Evolutionary conservation across 495 filamentous ascomycete genomes (phyloP), one percentile per base, ranked within the genome.

Genomic region (Hypoxylon intermedium): DNA sequence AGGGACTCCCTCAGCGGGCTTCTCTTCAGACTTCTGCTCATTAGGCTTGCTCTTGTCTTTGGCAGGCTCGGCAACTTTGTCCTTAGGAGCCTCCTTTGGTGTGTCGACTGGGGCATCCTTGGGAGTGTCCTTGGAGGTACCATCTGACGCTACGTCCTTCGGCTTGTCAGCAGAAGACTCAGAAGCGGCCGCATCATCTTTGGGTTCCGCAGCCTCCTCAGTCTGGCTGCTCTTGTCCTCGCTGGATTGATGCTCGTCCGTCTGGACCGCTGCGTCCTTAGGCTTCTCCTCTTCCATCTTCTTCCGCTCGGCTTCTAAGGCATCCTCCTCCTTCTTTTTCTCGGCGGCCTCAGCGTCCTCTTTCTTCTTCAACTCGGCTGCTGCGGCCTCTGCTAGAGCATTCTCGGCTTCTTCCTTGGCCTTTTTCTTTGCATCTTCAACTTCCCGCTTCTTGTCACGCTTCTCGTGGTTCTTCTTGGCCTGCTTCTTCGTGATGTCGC

Each of bases 401-500:
- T 63, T 49, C 54, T 59, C 58, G 23, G 68, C 63, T 57, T 74
- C 75, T 55, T 58, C 56, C 68, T 79, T 71, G 48, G 72, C 73
- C 68, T 77, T 76, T 58, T 65, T 75, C 68, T 75, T 75, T 74
- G 80, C 56, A 73, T 83, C 63, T 65, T 74, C 70, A 21, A 67
- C 75, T 58, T 74, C 71, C 15, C 75, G 69, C 33, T 71, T 74
- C 49, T 80, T 81, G 46, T 81, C 82, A 54, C 84, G 76, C 46
- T 81, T 75, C 59, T 72, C 69, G 36, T 74, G 63, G 58, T 72
- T 73, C 55, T 68, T 71, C 53, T 68, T 68, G 11, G 44, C 36
- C 60, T 73, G 68, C 49, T 71, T 68, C 59, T 67, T 73, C 3
- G 69, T 76, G 60, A 72, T 60, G 11, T 73, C 69, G 30, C 64